Percentiles rank a stretch among this genome's conserved stretches.
Conservation (phyloP, 768 basidiomycete genomes). For the Boletellus emodensis region DNA sequence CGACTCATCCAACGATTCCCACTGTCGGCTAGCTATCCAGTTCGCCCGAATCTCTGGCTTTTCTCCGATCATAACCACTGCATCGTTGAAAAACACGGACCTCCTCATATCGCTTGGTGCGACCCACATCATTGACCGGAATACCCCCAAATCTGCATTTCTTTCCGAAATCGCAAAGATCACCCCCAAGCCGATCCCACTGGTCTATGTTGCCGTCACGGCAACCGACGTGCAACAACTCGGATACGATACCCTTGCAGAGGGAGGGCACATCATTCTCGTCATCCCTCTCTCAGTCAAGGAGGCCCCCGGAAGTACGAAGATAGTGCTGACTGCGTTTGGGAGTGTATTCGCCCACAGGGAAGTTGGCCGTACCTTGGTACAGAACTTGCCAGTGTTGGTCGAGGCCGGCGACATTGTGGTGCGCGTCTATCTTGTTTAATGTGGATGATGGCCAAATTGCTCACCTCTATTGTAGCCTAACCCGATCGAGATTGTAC, state of each 20-base stretch:
- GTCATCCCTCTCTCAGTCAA: conserved; percentile 7
- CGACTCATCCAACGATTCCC: too few species aligned
- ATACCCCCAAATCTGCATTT: conserved; percentile 12
- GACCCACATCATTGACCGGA: conserved; percentile 35
- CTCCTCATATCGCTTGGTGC: conserved; percentile 36
- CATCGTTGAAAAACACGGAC: conserved; percentile 33
- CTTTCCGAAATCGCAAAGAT: conserved; percentile 15
- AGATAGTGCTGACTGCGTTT: conserved; percentile 8
- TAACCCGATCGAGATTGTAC: conserved; percentile 26
- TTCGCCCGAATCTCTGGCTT: conserved; percentile 34
- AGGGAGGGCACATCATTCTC: conserved; percentile 30
- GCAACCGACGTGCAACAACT: conserved; percentile 30
- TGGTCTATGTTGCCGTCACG: conserved; percentile 28
- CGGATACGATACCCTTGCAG: conserved; percentile 29
- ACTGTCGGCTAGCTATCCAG: conserved; percentile 28
- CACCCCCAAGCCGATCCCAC: conserved; percentile 7
- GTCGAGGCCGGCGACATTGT: conserved; percentile 15
- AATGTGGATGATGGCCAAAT: not conserved
- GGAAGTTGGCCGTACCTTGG: conserved; percentile 13
- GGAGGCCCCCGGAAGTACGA: conserved; percentile 14
- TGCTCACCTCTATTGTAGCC: conserved; percentile 4
- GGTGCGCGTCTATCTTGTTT: conserved; percentile 1
- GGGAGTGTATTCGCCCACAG: conserved; percentile 13
- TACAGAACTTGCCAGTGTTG: conserved; percentile 7
- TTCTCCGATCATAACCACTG: conserved; percentile 38